A percentile compares a stretch with the other conserved stretches of the same genome.
Evolutionary conservation across 306 rosid species (phyloP).

Genomic region (Glycyrrhiza uralensis): DNA sequence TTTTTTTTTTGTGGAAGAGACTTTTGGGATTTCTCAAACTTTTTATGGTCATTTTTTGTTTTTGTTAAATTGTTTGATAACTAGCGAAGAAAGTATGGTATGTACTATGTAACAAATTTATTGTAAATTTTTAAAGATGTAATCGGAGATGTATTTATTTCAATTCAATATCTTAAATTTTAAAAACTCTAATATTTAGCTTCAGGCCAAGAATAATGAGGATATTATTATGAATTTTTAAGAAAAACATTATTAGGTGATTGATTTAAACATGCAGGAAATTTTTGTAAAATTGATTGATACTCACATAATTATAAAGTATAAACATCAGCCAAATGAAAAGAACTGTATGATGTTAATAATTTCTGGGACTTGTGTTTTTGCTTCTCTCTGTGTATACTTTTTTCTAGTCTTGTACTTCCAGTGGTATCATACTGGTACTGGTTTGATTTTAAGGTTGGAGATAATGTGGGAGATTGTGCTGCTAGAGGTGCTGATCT

Average conservation of each 20-base stretch:
- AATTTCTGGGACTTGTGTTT: background rate
- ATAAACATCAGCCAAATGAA: background rate
- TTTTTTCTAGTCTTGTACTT: constrained; percentile 14
- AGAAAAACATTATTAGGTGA: background rate
- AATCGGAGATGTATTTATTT: background rate
- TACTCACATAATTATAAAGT: constrained; percentile 6
- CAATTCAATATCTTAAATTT: constrained; percentile 21
- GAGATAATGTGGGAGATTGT: constrained; percentile 98
- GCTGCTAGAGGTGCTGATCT: constrained; percentile 99
- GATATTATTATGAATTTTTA: background rate
- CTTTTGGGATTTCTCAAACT: constrained; percentile 6
- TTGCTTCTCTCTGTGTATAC: constrained; percentile 5
- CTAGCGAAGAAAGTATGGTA: background rate
- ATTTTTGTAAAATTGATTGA: background rate
- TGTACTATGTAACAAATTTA: background rate
- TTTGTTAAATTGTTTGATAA: constrained; percentile 21
- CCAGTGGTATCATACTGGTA: constrained; percentile 14
- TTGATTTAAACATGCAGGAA: background rate
- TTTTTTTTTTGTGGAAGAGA: background rate
- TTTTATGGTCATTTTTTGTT: background rate
- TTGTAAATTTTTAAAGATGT: constrained; percentile 2
- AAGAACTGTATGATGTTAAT: background rate
- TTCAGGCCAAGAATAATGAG: background rate
- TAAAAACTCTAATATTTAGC: background rate
- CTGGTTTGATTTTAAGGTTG: constrained; percentile 61